Base-by-base conservation (phyloP, 345 rosid genomes). In the Salix exigua region DNA sequence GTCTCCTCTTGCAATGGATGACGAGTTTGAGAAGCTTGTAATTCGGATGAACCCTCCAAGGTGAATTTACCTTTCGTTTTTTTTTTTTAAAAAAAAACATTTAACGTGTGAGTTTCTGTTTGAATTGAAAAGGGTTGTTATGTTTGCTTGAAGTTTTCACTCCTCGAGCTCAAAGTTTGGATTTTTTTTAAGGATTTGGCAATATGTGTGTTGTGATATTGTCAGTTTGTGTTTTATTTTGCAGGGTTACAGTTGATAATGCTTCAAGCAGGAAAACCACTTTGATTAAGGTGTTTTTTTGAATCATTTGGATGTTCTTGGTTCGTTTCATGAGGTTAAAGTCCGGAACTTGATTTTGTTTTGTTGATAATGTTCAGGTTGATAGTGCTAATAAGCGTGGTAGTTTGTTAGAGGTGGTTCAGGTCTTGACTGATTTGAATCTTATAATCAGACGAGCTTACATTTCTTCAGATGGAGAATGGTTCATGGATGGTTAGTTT, bases 401-500 rank as follows among this genome's bases (percentile, higher is more conserved):
- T 61, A 92, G 94, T 81, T 83, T 92, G 84, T 76, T 92, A 66
- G 94, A 90, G 78, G 91, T 92, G 73, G 97, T 90, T 83, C 97
- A 92, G 87, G 94, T 90, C 73, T 82, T 92, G 83, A 92, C 90
- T 12, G 94, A 92, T 79, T 73, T 92, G 87, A 87, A 89, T 80
- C 93, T 92, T 66, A 73, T 83, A 68, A 88, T 90, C 81, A 77
- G 87, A 31, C 89, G 97, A 72, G 97, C 94, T 82, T 92, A 92
- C 87, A 90, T 92, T 78, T 85, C 97, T 82, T 92, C 97, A 21
- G 97, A 92, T 72, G 94, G 97, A 11, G 93, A 85, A 73, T 92
- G 97, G 97, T 92, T 92, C 73, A 92, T 92, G 97, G 97, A 92
- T 87, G 97, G 94, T 92, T 77, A 75, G 89, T 26, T 42, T 72